Base-by-base conservation (phyloP, 1,284 basidiomycete genomes). In the Marasmius fiardii region DNA sequence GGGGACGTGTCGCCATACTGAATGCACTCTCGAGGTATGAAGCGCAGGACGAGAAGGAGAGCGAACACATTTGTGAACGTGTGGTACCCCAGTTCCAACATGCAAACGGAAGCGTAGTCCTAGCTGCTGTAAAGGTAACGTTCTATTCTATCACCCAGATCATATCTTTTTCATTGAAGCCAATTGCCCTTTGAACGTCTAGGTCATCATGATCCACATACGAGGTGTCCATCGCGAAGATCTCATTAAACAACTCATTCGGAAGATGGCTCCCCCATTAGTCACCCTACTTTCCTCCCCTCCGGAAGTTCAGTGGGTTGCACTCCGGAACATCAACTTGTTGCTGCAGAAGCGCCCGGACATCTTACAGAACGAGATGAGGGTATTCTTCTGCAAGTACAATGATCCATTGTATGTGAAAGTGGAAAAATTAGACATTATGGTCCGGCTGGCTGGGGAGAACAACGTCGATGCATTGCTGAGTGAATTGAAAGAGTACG, bases 351-450 rank as follows among this genome's bases (percentile, higher is more conserved):
- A 95, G 64, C 86, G 93, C 3, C 79, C 93, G 0, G 91, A 95
- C 57, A 81, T 98, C 54, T 82, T 99, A 5, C 85, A 89, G 26
- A 95, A 92, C 72, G 96, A 99, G 73, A 95, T 99, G 87, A 87
- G 95, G 56, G 95, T 99, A 23, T 99, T 99, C 73, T 99, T 99
- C 79, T 99, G 97, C 88, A 99, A 99, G 72, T 99, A 99, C 77
- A 99, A 98, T 70, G 97, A 99, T 68, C 96, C 97, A 2, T 78
- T 95, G 33, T 99, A 99, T 68, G 95, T 98, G 72, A 99, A 99
- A 75, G 84, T 98, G 51, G 96, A 97, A 71, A 99, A 99, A 72
- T 77, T 99, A 59, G 97, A 98, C 65, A 98, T 98, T 71, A 98
- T 99, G 95, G 94, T 98, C 60, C 86, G 94, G 54, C 77, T 99